Percentiles rank a stretch among this genome's conserved stretches.
These are phyloP conservation scores for Pleodorina starrii DNA, from an alignment of 139 green algal species.

Conservation along the genomic window DNA sequence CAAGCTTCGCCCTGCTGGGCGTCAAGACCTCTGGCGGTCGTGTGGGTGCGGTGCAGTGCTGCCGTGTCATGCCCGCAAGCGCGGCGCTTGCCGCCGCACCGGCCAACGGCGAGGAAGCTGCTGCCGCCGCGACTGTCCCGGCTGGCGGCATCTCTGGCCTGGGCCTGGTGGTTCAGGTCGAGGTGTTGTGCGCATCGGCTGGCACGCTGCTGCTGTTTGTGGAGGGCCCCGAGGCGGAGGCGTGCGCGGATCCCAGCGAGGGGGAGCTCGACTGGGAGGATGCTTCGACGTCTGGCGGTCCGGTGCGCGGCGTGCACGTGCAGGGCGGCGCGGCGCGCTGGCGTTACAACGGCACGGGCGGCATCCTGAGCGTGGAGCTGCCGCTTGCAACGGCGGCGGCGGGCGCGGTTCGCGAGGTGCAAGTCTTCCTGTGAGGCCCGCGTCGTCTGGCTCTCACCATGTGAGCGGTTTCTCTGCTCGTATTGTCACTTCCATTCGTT, in stretches of 20 bases:
- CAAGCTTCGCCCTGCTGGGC: conserved; percentile 17
- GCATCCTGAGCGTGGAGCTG: conserved; percentile 17
- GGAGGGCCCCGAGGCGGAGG: neutral
- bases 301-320: neutral
- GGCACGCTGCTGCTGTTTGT: conserved; percentile 15
- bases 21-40: neutral
- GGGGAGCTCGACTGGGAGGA: neutral
- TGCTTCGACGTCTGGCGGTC: neutral
- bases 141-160: neutral
- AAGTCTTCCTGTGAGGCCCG: conserved; percentile 5
- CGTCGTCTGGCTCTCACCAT: no score
- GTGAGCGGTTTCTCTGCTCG: no score
- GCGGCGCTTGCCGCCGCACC: neutral
- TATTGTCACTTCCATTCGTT: no score
- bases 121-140: no score
- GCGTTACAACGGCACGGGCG: neutral
- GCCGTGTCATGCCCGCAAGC: conserved; percentile 27
- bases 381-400: neutral
- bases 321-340: neutral
- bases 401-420: neutral
- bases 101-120: neutral
- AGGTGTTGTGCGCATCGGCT: neutral
- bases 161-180: conserved; percentile 12
- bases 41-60: conserved; percentile 1
- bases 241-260: neutral